Base-by-base conservation (phyloP, 106 monocot species). In the Acorus calamus region DNA sequence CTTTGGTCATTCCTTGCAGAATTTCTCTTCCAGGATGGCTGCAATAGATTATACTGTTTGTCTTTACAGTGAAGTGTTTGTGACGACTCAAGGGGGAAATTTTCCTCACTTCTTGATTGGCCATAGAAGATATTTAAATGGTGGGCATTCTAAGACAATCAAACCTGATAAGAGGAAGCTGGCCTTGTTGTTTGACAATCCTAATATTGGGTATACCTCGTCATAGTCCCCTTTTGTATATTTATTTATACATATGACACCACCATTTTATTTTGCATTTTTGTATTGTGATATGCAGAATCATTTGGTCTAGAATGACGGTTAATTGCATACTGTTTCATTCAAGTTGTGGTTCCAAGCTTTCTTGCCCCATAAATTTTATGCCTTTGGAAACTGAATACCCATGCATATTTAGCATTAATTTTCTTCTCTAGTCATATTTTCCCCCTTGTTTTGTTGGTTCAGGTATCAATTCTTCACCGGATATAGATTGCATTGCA, bases 41-140 rank as follows among this genome's bases (percentile, higher is more conserved):
- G 96, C 96, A 53, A 74, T 96, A 69, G 96, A 96, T 67, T 96
- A 96, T 68, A 85, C 74, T 53, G 96, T 98, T 42, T 98, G 91
- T 61, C 87, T 98, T 73, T 84, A 88, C 51, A 85, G 96, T 66
- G 96, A 98, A 79, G 91, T 98, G 47, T 98, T 98, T 79, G 88
- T 98, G 67, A 85, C 91, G 28, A 98, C 96, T 42, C 96, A 98
- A 85, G 96, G 96, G 56, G 96, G 96, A 62, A 98, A 98, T 56
- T 98, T 98, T 59, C 91, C 96, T 56, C 96, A 98, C 53, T 78
- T 98, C 62, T 68, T 98, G 53, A 81, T 98, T 54, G 96, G 96
- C 12, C 96, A 98, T 64, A 84, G 96, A 69, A 84, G 96, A 76
- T 85, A 80, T 49, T 62, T 98, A 45, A 79, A 88, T 71, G 84